A percentile compares a stretch with the other conserved stretches of the same genome.
Conservation (phyloP, 2,329 filamentous ascomycete genomes). For the Trichoderma cornu-damae region DNA sequence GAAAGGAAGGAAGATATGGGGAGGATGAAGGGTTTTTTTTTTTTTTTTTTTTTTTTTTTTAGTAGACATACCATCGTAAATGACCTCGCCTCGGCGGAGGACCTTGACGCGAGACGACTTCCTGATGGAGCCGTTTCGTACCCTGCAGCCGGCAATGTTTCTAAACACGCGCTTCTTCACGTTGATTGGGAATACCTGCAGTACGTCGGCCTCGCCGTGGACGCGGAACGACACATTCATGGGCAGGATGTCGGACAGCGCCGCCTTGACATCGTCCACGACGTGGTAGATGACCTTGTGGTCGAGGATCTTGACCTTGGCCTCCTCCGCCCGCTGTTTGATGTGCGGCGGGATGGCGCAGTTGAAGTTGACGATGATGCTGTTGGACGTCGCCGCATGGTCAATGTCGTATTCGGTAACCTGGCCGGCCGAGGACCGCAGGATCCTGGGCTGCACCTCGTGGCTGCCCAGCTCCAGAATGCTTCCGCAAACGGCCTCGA, state of each 20-base stretch:
- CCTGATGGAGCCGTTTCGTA: constrained; percentile 72
- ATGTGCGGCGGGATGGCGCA: constrained; percentile 62
- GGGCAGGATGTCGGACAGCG: constrained; percentile 64
- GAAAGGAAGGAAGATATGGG: too few relatives aligned
- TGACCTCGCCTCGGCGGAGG: constrained; percentile 59
- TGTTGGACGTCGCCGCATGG: constrained; percentile 71
- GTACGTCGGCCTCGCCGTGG: constrained; percentile 80
- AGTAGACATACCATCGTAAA: constrained; percentile 85
- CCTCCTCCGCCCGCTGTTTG: constrained; percentile 60
- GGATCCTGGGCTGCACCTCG: constrained; percentile 71
- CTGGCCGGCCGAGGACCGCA: constrained; percentile 71
- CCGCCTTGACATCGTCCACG: constrained; percentile 63
- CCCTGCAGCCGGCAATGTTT: constrained; percentile 80
- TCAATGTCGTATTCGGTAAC: constrained; percentile 85
- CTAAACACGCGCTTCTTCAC: constrained; percentile 64
- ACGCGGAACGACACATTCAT: constrained; percentile 64
- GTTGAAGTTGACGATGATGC: constrained; percentile 84
- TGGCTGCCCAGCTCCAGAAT: constrained; percentile 76
- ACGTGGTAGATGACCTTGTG: constrained; percentile 83
- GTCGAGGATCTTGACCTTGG: constrained; percentile 72
- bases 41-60: too few relatives aligned
- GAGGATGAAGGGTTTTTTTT: too few relatives aligned
- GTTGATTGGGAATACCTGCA: constrained; percentile 79
- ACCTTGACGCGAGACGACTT: constrained; percentile 64
- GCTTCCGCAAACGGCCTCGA: constrained; percentile 79